These are phyloP conservation scores for Parastagonospora nodorum DNA, from an alignment of 2,329 filamentous ascomycete species.

Conservation along the genomic window DNA sequence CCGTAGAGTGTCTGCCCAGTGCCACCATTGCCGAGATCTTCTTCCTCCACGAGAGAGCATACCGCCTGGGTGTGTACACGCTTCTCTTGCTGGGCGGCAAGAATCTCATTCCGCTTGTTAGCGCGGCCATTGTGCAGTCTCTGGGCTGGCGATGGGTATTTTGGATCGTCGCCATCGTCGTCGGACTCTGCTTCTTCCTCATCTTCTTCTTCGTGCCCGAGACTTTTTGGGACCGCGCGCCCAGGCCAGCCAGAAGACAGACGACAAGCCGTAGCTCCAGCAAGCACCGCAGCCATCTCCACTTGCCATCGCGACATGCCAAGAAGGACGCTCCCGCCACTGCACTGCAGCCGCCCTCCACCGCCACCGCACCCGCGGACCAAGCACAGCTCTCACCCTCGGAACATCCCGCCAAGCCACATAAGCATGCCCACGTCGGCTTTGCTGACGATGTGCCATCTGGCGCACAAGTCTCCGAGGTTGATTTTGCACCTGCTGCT, in stretches of 20 bases:
- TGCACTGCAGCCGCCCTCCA: background rate
- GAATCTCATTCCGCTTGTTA: conserved; percentile 85
- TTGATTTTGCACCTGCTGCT: conserved; percentile 57
- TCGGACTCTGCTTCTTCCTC: conserved; percentile 70
- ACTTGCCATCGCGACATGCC: conserved; percentile 24
- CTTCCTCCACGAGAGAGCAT: conserved; percentile 92
- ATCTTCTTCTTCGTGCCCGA: conserved; percentile 93
- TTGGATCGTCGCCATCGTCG: conserved; percentile 83
- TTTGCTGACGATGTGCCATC: conserved; percentile 53
- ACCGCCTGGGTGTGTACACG: conserved; percentile 91
- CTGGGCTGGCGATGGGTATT: conserved; percentile 91
- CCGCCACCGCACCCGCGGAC: background rate
- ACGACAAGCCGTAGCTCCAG: conserved; percentile 35
- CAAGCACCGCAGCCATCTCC: conserved; percentile 33
- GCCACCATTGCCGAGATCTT: conserved; percentile 96
- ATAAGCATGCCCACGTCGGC: conserved; percentile 51
- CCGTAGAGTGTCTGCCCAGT: conserved; percentile 89
- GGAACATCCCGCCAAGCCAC: conserved; percentile 12
- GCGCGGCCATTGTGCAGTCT: conserved; percentile 78
- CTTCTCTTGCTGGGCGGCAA: conserved; percentile 87
- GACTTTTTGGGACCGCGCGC: conserved; percentile 92
- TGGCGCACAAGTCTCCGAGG: conserved; percentile 23
- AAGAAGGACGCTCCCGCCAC: conserved; percentile 12
- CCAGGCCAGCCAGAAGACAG: conserved; percentile 54
- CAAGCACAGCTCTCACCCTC: background rate